Evolutionary conservation across 352 stramenopile genomes (phyloP), one percentile per base, ranked within the genome.

Genomic region (Pythium aphanidermatum): DNA sequence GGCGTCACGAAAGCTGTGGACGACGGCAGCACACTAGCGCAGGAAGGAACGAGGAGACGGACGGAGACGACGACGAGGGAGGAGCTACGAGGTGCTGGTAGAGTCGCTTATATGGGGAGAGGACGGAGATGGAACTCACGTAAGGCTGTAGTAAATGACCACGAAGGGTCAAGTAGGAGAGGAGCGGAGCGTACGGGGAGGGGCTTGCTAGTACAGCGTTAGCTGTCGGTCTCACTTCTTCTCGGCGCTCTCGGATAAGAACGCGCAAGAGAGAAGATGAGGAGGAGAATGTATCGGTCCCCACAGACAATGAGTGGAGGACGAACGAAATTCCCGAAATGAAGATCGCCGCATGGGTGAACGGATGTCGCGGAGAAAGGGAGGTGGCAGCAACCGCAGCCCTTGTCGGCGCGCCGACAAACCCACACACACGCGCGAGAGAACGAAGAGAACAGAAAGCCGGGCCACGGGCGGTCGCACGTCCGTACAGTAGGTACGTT

Each of bases 281-380:
- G 41, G 55, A 66, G 51, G 44, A 66, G 46, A 53, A 45, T 49
- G 19, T 43, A 60, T 58, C 41, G 37, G 24, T 29, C 52, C 46
- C 27, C 31, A 56, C 53, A 55, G 20, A 13, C 42, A 60, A 52
- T 42, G 37, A 54, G 44, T 51, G 46, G 41, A 14, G 63, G 63
- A 52, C 63, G 63, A 73, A 73, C 60, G 63, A 73, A 70, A 70
- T 73, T 73, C 63, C 68, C 60, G 51, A 70, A 73, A 52, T 53
- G 47, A 58, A 41, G 24, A 16, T 14, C 30, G 30, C 23, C 27
- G n/a, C n/a, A n/a, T n/a, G n/a, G n/a, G n/a, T n/a, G 17, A 47
- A 39, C 23, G 51, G 51, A 58, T n/a, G n/a, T n/a, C n/a, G 51
- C 21, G 51, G 49, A 57, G 30, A 30, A 39, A 29, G 10, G 40